Evolutionary conservation across 768 basidiomycete genomes (phyloP).

Genomic region (Mrakia hoshinonis): DNA sequence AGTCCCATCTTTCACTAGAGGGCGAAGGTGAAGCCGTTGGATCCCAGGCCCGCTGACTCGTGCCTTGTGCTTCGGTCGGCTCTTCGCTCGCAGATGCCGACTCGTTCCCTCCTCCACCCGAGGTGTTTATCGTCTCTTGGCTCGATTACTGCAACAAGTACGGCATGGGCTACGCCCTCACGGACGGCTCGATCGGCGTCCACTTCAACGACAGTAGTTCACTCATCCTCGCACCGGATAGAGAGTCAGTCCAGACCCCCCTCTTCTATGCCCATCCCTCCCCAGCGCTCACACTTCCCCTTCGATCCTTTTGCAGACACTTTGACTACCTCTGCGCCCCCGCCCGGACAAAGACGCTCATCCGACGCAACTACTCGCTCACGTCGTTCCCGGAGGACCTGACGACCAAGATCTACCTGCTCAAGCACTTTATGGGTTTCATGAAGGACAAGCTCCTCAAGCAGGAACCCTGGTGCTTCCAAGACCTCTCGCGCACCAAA

Average conservation of each 20-base stretch:
- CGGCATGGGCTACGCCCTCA: constrained; percentile 97
- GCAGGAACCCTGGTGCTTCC: constrained; percentile 72
- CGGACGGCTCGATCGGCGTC: constrained; percentile 87
- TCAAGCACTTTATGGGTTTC: constrained; percentile 89
- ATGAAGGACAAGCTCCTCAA: constrained; percentile 84
- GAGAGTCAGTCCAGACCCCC: constrained; percentile 54
- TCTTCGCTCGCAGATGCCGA: constrained; percentile 5
- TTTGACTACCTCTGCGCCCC: constrained; percentile 75
- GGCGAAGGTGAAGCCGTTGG: neutral
- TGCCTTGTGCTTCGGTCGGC: no score
- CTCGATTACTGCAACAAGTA: constrained; percentile 99
- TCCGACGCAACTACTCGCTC: constrained; percentile 44
- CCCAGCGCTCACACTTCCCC: neutral
- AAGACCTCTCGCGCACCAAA: constrained; percentile 56
- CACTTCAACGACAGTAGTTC: constrained; percentile 94
- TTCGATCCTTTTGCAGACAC: constrained; percentile 48
- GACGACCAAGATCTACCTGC: constrained; percentile 79
- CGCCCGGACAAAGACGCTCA: constrained; percentile 54
- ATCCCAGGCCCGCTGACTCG: neutral
- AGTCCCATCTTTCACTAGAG: constrained; percentile 17
- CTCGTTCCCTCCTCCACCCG: constrained; percentile 46
- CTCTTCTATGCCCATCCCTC: neutral
- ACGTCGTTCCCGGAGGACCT: constrained; percentile 61
- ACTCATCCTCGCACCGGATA: constrained; percentile 73
- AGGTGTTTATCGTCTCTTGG: constrained; percentile 95